Evolutionary conservation across 139 green algal genomes (phyloP).

Genomic region (Picochlorum sp.): DNA sequence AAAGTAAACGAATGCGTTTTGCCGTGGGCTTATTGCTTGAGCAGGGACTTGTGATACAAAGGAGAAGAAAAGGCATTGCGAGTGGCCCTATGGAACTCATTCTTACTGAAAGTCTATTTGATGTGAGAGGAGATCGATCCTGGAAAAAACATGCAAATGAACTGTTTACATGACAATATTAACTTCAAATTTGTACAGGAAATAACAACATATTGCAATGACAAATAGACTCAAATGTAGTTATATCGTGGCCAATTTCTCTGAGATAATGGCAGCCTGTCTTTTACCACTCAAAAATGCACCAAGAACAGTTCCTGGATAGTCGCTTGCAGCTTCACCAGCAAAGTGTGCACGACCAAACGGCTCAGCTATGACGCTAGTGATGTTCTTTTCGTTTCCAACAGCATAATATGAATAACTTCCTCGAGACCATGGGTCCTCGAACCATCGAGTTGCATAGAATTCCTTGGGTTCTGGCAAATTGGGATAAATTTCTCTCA

Average conservation of each 20-base stretch:
- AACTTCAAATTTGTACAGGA: no score
- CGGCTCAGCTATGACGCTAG: constrained; percentile 35
- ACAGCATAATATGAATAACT: constrained; percentile 57
- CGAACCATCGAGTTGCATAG: constrained; percentile 33
- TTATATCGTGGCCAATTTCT: not conserved
- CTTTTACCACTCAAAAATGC: constrained; percentile 52
- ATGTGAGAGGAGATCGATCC: not conserved
- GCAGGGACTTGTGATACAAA: constrained; percentile 10
- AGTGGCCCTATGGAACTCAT: not conserved
- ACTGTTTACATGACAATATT: no score
- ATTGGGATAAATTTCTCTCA: constrained; percentile 20
- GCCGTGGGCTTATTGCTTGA: constrained; percentile 3
- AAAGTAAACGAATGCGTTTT: constrained; percentile 1
- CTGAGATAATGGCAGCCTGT: constrained; percentile 37
- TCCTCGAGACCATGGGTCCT: constrained; percentile 27
- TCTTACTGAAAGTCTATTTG: not conserved
- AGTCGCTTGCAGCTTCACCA: constrained; percentile 53
- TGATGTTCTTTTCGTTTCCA: constrained; percentile 45
- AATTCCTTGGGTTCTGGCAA: constrained; percentile 19
- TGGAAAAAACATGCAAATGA: no score
- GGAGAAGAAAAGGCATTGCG: constrained; percentile 4
- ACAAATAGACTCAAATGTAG: not conserved
- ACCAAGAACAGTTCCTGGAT: constrained; percentile 61
- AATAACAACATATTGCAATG: no score
- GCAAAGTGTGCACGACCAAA: constrained; percentile 52